Conservation (phyloP, 2,329 filamentous ascomycete genomes). For the Rhytidhysteron rufulum region DNA sequence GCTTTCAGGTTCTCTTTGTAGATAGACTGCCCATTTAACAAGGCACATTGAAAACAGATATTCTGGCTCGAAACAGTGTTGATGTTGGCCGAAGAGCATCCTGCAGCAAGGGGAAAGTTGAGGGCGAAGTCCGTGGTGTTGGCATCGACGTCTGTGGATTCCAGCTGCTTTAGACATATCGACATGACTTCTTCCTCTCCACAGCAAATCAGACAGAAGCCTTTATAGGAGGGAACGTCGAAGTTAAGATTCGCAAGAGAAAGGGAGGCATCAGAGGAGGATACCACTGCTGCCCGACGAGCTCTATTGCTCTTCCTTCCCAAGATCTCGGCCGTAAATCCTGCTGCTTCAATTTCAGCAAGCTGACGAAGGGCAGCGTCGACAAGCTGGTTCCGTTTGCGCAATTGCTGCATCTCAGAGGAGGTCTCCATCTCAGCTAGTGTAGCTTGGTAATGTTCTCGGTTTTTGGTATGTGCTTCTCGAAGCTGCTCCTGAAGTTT, state of each 20-base stretch:
- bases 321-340: slow-evolving; percentile 30
- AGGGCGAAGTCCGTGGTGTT: slow-evolving; percentile 33
- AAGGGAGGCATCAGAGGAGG: slow-evolving; percentile 11
- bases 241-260: slow-evolving; percentile 22
- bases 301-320: slow-evolving; percentile 30
- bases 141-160: slow-evolving; percentile 14
- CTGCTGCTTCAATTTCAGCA: slow-evolving; percentile 21
- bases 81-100: slow-evolving; percentile 18
- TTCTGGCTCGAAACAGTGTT: slow-evolving; percentile 29
- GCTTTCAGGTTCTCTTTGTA: slow-evolving; percentile 27
- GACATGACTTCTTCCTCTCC: slow-evolving; percentile 32
- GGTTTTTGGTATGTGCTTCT: slow-evolving; percentile 25
- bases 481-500: slow-evolving; percentile 21
- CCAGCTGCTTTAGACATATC: slow-evolving; percentile 25
- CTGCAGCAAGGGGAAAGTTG: slow-evolving; percentile 31
- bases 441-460: slow-evolving; percentile 17
- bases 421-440: slow-evolving; percentile 13
- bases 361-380: slow-evolving; percentile 23
- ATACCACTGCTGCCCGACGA: slow-evolving; percentile 19
- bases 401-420: slow-evolving; percentile 5
- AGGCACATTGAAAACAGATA: slow-evolving; percentile 33
- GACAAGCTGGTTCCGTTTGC: slow-evolving; percentile 23
- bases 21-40: slow-evolving; percentile 22
- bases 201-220: slow-evolving; percentile 28
- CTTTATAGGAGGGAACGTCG: slow-evolving; percentile 20